Base-by-base conservation (phyloP, 306 rosid genomes). In the Begonia masoniana region DNA sequence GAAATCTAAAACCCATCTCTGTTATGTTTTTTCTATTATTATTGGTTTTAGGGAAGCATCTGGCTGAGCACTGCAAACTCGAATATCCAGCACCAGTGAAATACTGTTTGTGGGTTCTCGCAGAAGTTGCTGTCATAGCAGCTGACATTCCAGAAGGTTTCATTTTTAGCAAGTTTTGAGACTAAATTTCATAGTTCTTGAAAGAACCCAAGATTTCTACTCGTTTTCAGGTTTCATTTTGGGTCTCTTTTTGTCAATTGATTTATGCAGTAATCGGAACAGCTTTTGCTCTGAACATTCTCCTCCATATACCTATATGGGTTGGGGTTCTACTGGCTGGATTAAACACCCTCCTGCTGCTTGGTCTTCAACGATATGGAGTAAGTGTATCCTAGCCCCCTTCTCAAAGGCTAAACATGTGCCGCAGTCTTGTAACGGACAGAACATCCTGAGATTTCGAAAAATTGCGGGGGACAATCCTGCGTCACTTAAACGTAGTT, bases 241-340 rank as follows among this genome's bases (percentile, higher is more conserved):
- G 39, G 39, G 35, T 26, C 24, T 21, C 24, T 21, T 31, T 31
- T 31, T 31, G 39, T 31, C 5, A 31, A 4, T 31, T 31, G 39
- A 31, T 31, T 31, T 31, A 39, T 16, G 12, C 56, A 60, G 64
- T 60, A 6, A 13, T 60, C 16, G 64, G 64, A 16, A 60, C 64
- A 7, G 64, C 64, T 12, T 60, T 60, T 39, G 64, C 64, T 60
- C 50, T 60, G 4, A 51, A 60, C 10, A 17, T 60, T 4, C 56
- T 60, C 10, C 14, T 60, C 9, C 45, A 19, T 31, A 41, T 60
- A 60, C 64, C 64, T 16, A 50, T 60, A 17, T 60, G 64, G 64
- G 26, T 41, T 36, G 64, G 64, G 10, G 64, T 60, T 41, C 56
- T 60, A 13, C 48, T 60, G 47, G 64, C 64, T 49, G 64, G 64